Percentiles rank a stretch among this genome's conserved stretches.
These are phyloP conservation scores for Agaricus blazei DNA, from an alignment of 768 basidiomycete genomes.

Conservation along the genomic window DNA sequence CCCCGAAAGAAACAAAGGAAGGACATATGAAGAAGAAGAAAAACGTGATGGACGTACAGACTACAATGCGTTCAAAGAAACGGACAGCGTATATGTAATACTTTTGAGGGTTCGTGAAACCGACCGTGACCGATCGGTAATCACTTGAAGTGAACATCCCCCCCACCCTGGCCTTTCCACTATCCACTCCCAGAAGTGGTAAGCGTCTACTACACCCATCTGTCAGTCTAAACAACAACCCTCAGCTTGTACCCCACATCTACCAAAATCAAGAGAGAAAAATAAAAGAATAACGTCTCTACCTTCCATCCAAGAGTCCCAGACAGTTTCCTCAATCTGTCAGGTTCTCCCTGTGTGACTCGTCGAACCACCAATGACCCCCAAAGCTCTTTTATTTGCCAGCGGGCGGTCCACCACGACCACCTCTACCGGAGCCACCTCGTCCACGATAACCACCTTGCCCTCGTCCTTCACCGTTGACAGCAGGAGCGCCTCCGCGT, in stretches of 20 bases:
- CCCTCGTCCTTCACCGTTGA: conserved; percentile 47
- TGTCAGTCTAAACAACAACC: neutral
- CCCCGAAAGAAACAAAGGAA: neutral
- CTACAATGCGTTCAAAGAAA: conserved; percentile 7
- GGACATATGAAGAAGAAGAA: conserved; percentile 6
- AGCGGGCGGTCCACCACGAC: conserved; percentile 20
- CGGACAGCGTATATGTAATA: conserved; percentile 3
- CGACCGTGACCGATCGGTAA: neutral
- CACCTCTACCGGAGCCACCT: conserved; percentile 25
- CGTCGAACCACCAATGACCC: neutral
- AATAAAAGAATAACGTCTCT: too few species aligned
- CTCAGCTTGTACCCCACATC: neutral
- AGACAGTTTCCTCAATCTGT: too few species aligned
- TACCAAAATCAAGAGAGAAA: neutral
- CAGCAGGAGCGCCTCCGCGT: conserved; percentile 52
- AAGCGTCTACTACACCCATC: neutral
- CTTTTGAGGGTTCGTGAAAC: conserved; percentile 1
- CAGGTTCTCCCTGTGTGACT: neutral
- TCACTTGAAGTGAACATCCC: neutral
- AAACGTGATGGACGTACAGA: conserved; percentile 8
- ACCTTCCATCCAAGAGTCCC: neutral
- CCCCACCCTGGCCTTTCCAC: neutral
- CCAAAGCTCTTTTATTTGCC: conserved; percentile 1
- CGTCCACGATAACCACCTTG: conserved; percentile 12
- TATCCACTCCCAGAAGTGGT: neutral